Evolutionary conservation across 139 green algal genomes (phyloP), one percentile per base, ranked within the genome.

Genomic region (Spirogloea muscicola): DNA sequence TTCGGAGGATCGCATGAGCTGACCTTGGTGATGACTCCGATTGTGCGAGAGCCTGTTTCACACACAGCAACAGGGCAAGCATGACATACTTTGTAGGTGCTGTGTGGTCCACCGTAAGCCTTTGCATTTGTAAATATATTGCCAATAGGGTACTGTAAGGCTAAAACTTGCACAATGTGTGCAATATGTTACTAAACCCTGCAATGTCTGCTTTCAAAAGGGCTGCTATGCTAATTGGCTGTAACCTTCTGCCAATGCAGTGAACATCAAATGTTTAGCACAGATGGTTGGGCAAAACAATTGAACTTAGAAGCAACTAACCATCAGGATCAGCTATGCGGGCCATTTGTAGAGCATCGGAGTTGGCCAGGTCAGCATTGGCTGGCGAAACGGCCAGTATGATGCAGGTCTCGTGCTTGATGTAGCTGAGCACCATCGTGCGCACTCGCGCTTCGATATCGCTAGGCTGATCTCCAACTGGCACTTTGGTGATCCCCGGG

Each of bases 371-470:
- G 82, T 99, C 95, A 9, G 90, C 88, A 72, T 98, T 98, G 51
- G 95, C 94, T 27, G 94, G 91, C 1, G 92, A 91, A 1, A 99
- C 95, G 0, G 95, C 95, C 39, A 98, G 85, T 46, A 96, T 94
- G 75, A 96, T 86, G 79, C 89, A 95, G 38, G 86, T 92, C 21
- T 91, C 89, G 27, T 91, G 77, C 31, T 88, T 82, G 74, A 98
- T 94, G 86, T 94, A 96, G 37, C 89, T 84, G 38, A 91, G 73
- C 46, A 95, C 86, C 91, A 98, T 93, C 44, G 86, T 80, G 0
- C 92, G 76, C 61, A 96, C 88, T 34, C 86, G 86, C 16, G 71
- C 82, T 84, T 98, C 94, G 62, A 99, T 98, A 86, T 99, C 91
- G 9, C 57, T 69, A 9, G 94, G 94, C 86, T 99, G 94, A 77